These are phyloP conservation scores for Irpex sp. DNA, from an alignment of 1,284 basidiomycete species.

Conservation along the genomic window DNA sequence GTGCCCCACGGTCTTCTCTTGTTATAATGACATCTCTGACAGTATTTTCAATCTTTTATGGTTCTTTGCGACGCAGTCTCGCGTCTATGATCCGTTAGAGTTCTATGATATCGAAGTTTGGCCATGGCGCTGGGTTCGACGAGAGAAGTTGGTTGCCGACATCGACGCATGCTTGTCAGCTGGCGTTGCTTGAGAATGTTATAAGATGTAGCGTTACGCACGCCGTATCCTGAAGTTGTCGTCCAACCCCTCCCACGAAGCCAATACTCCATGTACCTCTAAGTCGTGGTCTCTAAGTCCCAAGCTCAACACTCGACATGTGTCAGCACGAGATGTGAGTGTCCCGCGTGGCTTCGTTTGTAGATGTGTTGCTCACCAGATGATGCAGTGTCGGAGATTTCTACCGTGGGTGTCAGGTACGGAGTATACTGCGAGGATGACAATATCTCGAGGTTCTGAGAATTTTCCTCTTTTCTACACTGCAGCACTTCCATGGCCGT, in stretches of 20 bases:
- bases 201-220: background rate
- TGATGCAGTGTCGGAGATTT: constrained; percentile 50
- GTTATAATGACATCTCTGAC: too few species aligned
- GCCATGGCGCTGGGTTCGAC: too few species aligned
- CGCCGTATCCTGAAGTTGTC: background rate
- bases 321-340: constrained; percentile 59
- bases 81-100: too few species aligned
- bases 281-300: background rate
- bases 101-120: too few species aligned
- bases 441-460: background rate
- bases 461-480: background rate
- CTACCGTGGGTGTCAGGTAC: constrained; percentile 58
- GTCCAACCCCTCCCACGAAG: background rate
- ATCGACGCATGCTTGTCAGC: background rate
- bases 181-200: background rate
- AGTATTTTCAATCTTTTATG: too few species aligned
- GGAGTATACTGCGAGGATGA: constrained; percentile 11
- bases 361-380: constrained; percentile 9
- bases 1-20: too few species aligned
- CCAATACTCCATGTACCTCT: background rate
- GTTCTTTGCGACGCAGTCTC: too few species aligned
- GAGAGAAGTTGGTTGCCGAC: too few species aligned
- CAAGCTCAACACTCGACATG: constrained; percentile 29
- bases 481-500: constrained; percentile 59
- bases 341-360: background rate